Conservation (phyloP, 1,284 basidiomycete genomes). For the Trichosporon coremiiforme region DNA sequence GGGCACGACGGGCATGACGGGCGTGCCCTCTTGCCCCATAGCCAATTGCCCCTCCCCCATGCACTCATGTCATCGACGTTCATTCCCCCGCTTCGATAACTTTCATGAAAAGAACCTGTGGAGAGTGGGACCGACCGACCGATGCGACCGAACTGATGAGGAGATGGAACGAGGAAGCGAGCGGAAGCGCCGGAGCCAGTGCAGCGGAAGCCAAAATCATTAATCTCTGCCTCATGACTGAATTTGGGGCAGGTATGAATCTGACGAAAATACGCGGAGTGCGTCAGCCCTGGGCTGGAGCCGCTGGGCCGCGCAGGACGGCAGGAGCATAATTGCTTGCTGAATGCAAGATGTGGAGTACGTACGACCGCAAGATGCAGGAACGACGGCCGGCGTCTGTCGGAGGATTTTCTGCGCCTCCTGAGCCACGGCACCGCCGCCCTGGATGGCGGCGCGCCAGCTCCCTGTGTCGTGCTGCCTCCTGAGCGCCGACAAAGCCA, state of each 20-base stretch:
- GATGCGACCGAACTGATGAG: neutral
- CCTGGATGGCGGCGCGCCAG: neutral
- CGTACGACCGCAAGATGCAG: neutral
- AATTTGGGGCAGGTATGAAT: neutral
- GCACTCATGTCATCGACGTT: neutral
- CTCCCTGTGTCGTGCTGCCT: neutral
- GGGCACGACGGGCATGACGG: too few relatives aligned
- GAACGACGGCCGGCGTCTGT: conserved; percentile 3
- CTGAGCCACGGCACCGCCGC: conserved; percentile 1
- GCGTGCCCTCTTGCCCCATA: neutral
- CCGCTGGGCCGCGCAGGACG: neutral
- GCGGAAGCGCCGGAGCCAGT: neutral
- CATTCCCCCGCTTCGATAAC: neutral
- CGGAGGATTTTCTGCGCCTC: conserved; percentile 3
- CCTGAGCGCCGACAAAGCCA: conserved; percentile 12
- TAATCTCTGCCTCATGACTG: neutral
- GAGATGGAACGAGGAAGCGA: neutral
- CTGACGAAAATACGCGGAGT: neutral
- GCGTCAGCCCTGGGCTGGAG: neutral
- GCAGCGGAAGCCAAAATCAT: neutral
- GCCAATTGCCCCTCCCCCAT: neutral
- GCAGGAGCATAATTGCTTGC: neutral
- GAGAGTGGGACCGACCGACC: neutral
- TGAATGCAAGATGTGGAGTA: neutral
- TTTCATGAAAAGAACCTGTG: neutral